phyloP scores from a whole-genome alignment of 2,329 filamentous ascomycete species.

The Aspergillus caelatus region DNA sequence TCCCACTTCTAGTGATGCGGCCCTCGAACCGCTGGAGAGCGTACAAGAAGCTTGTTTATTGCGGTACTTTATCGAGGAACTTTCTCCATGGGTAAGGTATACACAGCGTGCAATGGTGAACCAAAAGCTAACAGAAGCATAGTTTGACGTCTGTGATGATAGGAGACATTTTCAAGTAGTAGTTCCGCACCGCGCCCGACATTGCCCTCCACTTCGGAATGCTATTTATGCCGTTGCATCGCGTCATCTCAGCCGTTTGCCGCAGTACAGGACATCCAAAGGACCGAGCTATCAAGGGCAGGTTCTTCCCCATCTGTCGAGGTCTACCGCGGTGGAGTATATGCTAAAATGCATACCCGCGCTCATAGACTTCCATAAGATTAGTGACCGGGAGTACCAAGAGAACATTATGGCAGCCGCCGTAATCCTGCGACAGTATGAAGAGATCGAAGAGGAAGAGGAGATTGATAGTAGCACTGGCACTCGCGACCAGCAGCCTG shows the following conservation, averaged over 20 bases:
- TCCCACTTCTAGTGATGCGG: neutral
- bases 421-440: slow-evolving; percentile 29
- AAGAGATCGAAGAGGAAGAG: slow-evolving; percentile 32
- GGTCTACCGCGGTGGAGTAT: slow-evolving; percentile 24
- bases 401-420: slow-evolving; percentile 31
- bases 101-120: neutral
- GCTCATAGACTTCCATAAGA: slow-evolving; percentile 20
- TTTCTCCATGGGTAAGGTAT: slow-evolving; percentile 27
- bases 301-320: slow-evolving; percentile 15
- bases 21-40: neutral
- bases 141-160: slow-evolving; percentile 30
- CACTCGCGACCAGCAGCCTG: slow-evolving; percentile 11
- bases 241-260: slow-evolving; percentile 23
- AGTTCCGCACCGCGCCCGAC: slow-evolving; percentile 21
- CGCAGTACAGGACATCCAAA: slow-evolving; percentile 22
- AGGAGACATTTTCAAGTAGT: slow-evolving; percentile 23
- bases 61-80: slow-evolving; percentile 29
- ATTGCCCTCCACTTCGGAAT: slow-evolving; percentile 24
- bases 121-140: neutral
- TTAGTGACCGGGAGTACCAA: slow-evolving; percentile 20
- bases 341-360: slow-evolving; percentile 27
- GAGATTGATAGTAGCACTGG: slow-evolving; percentile 26
- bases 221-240: slow-evolving; percentile 29
- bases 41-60: slow-evolving; percentile 25
- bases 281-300: slow-evolving; percentile 21